Evolutionary conservation across 495 filamentous ascomycete species (phyloP), one percentile per base, ranked within the genome.

Genomic region (Penicillium manginii): DNA sequence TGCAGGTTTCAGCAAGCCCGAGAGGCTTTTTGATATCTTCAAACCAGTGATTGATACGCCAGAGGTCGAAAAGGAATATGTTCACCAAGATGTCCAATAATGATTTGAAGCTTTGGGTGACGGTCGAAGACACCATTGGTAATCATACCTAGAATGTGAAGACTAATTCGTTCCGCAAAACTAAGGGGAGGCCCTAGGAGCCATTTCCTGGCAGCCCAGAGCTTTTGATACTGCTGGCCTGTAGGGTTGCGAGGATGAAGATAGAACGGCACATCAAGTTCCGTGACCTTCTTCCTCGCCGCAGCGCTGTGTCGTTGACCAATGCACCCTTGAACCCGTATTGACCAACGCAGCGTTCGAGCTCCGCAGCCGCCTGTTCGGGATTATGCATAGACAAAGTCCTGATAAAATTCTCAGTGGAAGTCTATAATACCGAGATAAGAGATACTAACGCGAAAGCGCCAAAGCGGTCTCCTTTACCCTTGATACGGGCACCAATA

Each of bases 41-140:
- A 19, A 79, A 78, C 84, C 84, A 87, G 68, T 87, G 84, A 47
- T 80, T 71, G 42, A 85, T 83, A 15, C 86, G 78, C 68, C 83
- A 83, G 56, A 89, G 70, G 67, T 87, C 84, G n/a, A 59, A 86
- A 88, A 1, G 86, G 86, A 17, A 88, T 70, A 56, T 83, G 78
- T 70, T 89, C 86, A 8, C 87, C 86, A 64, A 87, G 75, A 65
- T 90, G 87, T 2, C 86, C 86, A n/a, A 89, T 68, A 51, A 89
- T 80, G 31, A 89, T 71, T 62, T 88, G 85, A 32, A 88, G 66
- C 21, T 74, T 74, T 0, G 86, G 82, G 49, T 74, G 66, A 2
- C 78, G 72, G 61, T 78, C 80, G 53, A 79, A 77, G 11, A 83
- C 79, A 4, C 82, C 82, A 58, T 78, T 80, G 1, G 78, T 81